These are phyloP conservation scores for Rhizopogon vinicolor DNA, from an alignment of 768 basidiomycete species.

Conservation along the genomic window DNA sequence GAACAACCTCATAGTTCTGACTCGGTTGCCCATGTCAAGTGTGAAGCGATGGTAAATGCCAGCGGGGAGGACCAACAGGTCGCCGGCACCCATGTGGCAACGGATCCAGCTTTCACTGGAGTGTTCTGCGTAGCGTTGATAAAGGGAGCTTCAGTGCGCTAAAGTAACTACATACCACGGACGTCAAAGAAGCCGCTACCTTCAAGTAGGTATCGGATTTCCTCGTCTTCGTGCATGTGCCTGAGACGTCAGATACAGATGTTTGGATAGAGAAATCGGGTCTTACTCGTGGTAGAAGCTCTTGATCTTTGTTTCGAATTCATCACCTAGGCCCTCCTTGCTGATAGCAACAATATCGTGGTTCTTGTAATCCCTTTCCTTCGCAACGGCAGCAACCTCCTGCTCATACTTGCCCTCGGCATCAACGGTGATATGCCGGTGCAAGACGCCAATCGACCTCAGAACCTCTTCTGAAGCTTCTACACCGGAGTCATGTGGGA, in stretches of 20 bases:
- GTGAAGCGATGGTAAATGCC: constrained; percentile 94
- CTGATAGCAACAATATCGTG: constrained; percentile 75
- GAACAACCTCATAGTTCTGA: constrained; percentile 79
- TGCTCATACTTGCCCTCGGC: constrained; percentile 38
- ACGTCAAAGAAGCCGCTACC: constrained; percentile 91
- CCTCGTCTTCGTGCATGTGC: constrained; percentile 93
- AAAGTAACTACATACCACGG: constrained; percentile 47
- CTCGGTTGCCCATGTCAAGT: constrained; percentile 66
- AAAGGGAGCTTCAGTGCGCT: neutral
- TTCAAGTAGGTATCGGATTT: constrained; percentile 80
- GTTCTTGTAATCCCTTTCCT: constrained; percentile 75
- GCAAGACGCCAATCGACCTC: constrained; percentile 53
- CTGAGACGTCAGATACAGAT: constrained; percentile 30
- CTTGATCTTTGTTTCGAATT: constrained; percentile 77
- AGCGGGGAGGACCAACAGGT: constrained; percentile 81
- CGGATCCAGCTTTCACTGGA: constrained; percentile 76
- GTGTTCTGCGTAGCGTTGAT: constrained; percentile 40
- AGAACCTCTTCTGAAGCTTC: constrained; percentile 47
- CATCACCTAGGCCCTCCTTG: constrained; percentile 72
- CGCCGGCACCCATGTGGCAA: constrained; percentile 69
- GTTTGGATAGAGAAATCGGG: neutral
- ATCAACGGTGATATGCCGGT: constrained; percentile 66
- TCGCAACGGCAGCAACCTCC: constrained; percentile 57
- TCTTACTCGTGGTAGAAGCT: constrained; percentile 77
- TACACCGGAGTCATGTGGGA: constrained; percentile 66